Percentiles rank a stretch among this genome's conserved stretches.
Conservation (phyloP, 2,329 filamentous ascomycete genomes). For the Coniochaeta sp. region DNA sequence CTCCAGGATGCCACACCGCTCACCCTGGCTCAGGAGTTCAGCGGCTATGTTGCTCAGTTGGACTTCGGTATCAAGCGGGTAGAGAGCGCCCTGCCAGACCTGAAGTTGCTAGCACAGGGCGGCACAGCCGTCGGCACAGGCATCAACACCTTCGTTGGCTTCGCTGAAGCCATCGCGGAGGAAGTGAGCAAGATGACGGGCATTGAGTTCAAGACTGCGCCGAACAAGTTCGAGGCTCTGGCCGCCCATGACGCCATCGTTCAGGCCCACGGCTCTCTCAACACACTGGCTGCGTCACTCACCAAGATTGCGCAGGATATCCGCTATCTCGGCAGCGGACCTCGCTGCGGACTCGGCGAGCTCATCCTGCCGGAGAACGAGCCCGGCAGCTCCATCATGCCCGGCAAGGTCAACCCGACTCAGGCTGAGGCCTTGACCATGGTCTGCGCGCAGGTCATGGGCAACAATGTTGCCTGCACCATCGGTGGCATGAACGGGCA, state of each 20-base stretch:
- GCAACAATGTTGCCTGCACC: slow-evolving; percentile 88
- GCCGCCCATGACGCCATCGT: slow-evolving; percentile 94
- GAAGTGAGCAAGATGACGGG: slow-evolving; percentile 92
- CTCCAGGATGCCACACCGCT: slow-evolving; percentile 95
- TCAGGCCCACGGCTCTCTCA: slow-evolving; percentile 86
- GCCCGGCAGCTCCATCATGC: slow-evolving; percentile 97
- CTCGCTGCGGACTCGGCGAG: slow-evolving; percentile 92
- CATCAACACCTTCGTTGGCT: slow-evolving; percentile 94
- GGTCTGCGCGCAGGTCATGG: slow-evolving; percentile 96
- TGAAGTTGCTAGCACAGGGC: slow-evolving; percentile 84
- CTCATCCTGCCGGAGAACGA: slow-evolving; percentile 94
- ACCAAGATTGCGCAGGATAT: slow-evolving; percentile 99
- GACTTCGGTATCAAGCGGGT: slow-evolving; percentile 85
- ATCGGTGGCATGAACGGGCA: slow-evolving; percentile 96
- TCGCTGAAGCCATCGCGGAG: slow-evolving; percentile 84
- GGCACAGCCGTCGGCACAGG: slow-evolving; percentile 96
- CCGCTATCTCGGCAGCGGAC: slow-evolving; percentile 91
- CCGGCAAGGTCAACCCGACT: slow-evolving; percentile 98
- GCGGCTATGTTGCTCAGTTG: slow-evolving; percentile 91
- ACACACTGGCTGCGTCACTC: slow-evolving; percentile 83
- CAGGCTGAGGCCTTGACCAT: slow-evolving; percentile 98
- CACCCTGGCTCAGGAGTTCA: slow-evolving; percentile 95
- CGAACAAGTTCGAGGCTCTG: slow-evolving; percentile 98
- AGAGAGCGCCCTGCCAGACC: slow-evolving; percentile 72
- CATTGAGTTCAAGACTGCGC: slow-evolving; percentile 87